These are phyloP conservation scores for Echium plantagineum DNA, from an alignment of 257 asterid genomes.

Conservation along the genomic window DNA sequence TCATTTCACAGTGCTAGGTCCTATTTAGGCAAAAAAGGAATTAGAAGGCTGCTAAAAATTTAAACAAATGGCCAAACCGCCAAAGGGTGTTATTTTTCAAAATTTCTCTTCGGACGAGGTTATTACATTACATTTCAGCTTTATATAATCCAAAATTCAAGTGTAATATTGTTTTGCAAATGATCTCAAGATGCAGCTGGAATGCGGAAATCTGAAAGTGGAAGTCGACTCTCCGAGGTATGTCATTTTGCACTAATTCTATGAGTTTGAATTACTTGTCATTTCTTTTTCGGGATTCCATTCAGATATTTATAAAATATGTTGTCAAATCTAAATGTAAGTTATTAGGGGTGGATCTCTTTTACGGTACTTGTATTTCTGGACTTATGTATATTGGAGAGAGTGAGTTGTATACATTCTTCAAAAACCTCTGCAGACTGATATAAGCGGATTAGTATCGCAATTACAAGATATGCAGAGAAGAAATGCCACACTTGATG, in stretches of 20 bases:
- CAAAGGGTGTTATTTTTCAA: no score
- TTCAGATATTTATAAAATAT: not conserved
- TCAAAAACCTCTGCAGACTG: constrained; percentile 43
- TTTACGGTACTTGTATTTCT: no score
- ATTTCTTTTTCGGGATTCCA: not conserved
- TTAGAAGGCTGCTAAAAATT: no score
- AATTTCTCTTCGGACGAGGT: no score
- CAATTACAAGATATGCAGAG: constrained; percentile 66
- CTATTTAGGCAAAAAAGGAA: no score
- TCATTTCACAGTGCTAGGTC: no score
- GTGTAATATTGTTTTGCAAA: no score
- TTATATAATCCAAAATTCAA: not conserved
- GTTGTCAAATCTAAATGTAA: not conserved
- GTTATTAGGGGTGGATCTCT: not conserved
- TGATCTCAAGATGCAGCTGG: constrained; percentile 33
- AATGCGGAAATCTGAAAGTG: constrained; percentile 66
- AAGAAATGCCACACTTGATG: constrained; percentile 57
- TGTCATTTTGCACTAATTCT: not conserved
- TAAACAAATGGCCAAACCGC: no score
- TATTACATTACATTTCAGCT: not conserved
- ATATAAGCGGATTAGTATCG: constrained; percentile 70
- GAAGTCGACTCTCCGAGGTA: constrained; percentile 75
- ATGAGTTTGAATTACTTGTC: no score
- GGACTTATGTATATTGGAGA: no score
- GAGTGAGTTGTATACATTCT: not conserved